Conservation (phyloP, 495 filamentous ascomycete genomes). For the Penicillium silybi region DNA sequence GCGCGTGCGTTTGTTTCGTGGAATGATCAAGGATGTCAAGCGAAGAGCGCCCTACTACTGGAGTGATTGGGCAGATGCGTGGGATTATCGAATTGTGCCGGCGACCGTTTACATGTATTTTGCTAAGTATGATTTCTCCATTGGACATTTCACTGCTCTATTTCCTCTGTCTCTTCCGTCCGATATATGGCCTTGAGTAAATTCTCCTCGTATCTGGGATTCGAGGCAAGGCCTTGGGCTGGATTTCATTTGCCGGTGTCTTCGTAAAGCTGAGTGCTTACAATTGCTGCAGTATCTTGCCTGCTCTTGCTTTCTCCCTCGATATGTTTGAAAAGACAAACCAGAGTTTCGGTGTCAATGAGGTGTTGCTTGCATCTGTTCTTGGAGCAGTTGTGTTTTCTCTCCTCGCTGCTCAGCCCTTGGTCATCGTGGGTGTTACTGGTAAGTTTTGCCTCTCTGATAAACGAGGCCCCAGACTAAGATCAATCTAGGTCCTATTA, state of each 20-base stretch:
- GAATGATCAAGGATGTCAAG: conserved; percentile 72
- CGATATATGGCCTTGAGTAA: background rate
- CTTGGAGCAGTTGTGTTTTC: conserved; percentile 74
- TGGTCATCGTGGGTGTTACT: conserved; percentile 89
- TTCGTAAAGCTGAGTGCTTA: conserved; percentile 10
- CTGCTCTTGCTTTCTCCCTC: conserved; percentile 76
- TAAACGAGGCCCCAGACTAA: background rate
- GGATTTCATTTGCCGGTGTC: background rate
- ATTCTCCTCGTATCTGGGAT: background rate
- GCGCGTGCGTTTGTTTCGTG: conserved; percentile 52
- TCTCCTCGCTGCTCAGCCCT: conserved; percentile 69
- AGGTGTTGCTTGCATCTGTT: conserved; percentile 75
- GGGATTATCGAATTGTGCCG: conserved; percentile 79
- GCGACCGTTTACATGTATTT: conserved; percentile 89
- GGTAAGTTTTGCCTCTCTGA: conserved; percentile 37
- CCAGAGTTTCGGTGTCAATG: conserved; percentile 79
- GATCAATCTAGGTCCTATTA: conserved; percentile 62
- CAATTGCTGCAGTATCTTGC: conserved; percentile 58
- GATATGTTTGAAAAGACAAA: conserved; percentile 83
- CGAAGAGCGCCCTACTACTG: conserved; percentile 69
- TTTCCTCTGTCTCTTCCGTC: background rate
- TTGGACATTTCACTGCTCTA: background rate
- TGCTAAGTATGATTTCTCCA: conserved; percentile 60
- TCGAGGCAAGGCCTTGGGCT: background rate
- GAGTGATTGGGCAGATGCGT: conserved; percentile 79